Conservation (phyloP, 257 asterid genomes). For the Gentiana dahurica region DNA sequence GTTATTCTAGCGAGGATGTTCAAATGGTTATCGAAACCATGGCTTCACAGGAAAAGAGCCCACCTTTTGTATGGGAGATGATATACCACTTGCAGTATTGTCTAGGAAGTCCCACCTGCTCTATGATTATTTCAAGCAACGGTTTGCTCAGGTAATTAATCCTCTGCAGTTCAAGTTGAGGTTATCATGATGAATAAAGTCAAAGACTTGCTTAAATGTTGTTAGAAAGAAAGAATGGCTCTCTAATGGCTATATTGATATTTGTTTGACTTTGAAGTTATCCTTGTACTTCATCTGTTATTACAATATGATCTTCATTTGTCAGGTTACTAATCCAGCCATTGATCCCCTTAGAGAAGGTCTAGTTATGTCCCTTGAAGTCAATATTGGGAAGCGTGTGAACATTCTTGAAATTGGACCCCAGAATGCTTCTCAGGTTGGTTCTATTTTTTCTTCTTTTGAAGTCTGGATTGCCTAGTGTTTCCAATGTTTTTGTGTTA, state of each 20-base stretch:
- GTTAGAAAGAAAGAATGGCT: too few species aligned
- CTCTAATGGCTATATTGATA: background rate
- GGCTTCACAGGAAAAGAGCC: conserved; percentile 99
- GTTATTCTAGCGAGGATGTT: conserved; percentile 99
- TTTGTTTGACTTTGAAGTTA: background rate
- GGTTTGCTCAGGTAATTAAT: conserved; percentile 84
- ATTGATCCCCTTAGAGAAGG: conserved; percentile 99
- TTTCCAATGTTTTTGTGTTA: conserved; percentile 1
- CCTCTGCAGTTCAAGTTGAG: conserved; percentile 7
- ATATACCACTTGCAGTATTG: conserved; percentile 89
- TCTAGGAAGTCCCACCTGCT: conserved; percentile 86
- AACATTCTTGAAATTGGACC: conserved; percentile 97
- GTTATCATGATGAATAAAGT: background rate
- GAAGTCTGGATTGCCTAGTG: conserved; percentile 7
- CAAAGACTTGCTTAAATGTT: background rate
- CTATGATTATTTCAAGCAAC: conserved; percentile 92
- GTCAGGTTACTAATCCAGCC: conserved; percentile 97
- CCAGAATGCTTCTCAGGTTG: conserved; percentile 90
- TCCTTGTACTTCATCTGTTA: background rate
- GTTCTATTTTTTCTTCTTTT: conserved; percentile 8
- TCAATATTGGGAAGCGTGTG: conserved; percentile 91
- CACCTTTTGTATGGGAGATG: conserved; percentile 99
- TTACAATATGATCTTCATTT: background rate
- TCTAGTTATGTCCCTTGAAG: conserved; percentile 96
- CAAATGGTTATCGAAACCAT: conserved; percentile 98